Percentiles rank a stretch among this genome's conserved stretches.
Evolutionary conservation across 495 filamentous ascomycete genomes (phyloP).

Genomic region (Barbatosphaeria neglecta): DNA sequence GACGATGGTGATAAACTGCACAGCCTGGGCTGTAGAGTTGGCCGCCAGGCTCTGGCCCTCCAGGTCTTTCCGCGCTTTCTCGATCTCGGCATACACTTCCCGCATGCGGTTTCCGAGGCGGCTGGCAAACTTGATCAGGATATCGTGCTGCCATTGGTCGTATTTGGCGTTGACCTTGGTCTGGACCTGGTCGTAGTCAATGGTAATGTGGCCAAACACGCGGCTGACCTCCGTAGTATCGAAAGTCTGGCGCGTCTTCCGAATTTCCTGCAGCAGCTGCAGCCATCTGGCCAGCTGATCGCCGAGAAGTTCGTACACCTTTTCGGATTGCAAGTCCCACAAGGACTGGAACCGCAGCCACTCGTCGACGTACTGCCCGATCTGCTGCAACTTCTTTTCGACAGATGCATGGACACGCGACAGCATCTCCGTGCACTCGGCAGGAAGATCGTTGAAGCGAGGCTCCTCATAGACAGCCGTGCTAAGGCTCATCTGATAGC

Average conservation of each 20-base stretch:
- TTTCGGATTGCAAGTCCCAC: conserved; percentile 93
- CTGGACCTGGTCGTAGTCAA: conserved; percentile 97
- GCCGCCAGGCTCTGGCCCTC: conserved; percentile 85
- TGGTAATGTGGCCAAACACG: conserved; percentile 82
- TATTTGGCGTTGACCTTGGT: conserved; percentile 97
- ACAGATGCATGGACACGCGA: conserved; percentile 67
- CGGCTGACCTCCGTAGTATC: conserved; percentile 87
- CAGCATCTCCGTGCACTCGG: conserved; percentile 64
- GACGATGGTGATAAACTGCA: conserved; percentile 95
- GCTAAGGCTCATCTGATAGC: conserved; percentile 78
- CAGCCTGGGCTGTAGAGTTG: conserved; percentile 87
- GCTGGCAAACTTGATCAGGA: conserved; percentile 78
- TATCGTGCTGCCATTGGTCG: conserved; percentile 98
- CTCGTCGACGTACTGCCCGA: conserved; percentile 79
- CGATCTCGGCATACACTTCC: conserved; percentile 79
- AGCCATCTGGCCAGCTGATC: conserved; percentile 88
- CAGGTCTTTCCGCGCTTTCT: conserved; percentile 74
- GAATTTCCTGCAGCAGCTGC: conserved; percentile 86
- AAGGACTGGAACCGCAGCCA: conserved; percentile 98
- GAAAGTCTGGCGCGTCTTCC: conserved; percentile 85
- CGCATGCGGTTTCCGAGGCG: conserved; percentile 83
- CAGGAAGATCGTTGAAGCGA: conserved; percentile 78
- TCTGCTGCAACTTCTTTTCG: conserved; percentile 63
- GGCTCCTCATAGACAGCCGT: conserved; percentile 51
- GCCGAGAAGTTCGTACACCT: conserved; percentile 84